These are phyloP conservation scores for Venturia effusa DNA, from an alignment of 2,329 filamentous ascomycete genomes.

Conservation along the genomic window DNA sequence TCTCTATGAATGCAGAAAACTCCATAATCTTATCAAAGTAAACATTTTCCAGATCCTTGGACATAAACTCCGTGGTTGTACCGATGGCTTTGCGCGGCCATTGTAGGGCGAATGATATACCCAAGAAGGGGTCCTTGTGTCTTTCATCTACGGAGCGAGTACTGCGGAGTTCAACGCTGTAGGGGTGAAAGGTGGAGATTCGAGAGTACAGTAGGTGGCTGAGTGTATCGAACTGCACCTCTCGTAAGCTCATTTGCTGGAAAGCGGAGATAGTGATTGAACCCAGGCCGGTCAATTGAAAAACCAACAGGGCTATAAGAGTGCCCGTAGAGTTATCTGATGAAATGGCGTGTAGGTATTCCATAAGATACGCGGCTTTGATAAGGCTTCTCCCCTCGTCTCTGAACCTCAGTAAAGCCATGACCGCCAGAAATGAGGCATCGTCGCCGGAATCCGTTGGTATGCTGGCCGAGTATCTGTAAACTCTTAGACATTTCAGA, in stretches of 20 bases:
- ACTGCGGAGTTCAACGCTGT: background rate
- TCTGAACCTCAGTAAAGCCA: conserved; percentile 5
- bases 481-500: conserved; percentile 2
- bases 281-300: background rate
- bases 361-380: conserved; percentile 2
- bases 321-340: conserved; percentile 6
- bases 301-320: conserved; percentile 3
- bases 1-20: conserved; percentile 7
- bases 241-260: background rate
- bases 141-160: conserved; percentile 1
- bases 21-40: conserved; percentile 11
- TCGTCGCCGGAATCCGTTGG: conserved; percentile 1
- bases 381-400: background rate
- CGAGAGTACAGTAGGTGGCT: conserved; percentile 10
- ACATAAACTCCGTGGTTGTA: background rate
- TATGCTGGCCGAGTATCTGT: background rate
- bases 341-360: conserved; percentile 5
- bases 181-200: conserved; percentile 11
- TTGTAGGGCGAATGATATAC: background rate
- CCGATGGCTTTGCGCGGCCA: background rate
- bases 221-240: conserved; percentile 11
- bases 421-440: conserved; percentile 9
- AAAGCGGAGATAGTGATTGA: conserved; percentile 8
- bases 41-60: conserved; percentile 7
- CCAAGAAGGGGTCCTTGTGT: conserved; percentile 1